Evolutionary conservation across 2,329 filamentous ascomycete genomes (phyloP).

Genomic region (Colletotrichum noveboracense): DNA sequence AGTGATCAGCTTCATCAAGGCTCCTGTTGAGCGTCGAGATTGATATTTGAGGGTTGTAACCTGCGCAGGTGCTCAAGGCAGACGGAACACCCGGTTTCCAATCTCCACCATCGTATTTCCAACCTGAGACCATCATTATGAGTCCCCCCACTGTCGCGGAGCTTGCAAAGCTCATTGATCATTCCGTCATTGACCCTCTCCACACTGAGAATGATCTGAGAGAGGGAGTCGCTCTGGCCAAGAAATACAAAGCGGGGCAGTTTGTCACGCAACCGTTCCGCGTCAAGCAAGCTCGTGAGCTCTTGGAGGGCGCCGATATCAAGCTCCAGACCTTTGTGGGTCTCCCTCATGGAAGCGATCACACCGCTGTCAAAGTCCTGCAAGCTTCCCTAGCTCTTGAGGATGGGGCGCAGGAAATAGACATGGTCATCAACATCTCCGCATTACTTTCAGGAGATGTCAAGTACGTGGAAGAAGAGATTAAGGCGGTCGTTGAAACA

Average conservation of each 20-base stretch:
- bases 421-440: conserved; percentile 67
- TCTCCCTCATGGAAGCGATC: conserved; percentile 65
- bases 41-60: background rate
- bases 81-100: background rate
- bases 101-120: background rate
- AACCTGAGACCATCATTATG: background rate
- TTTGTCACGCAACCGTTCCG: conserved; percentile 63
- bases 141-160: conserved; percentile 38
- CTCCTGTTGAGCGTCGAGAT: background rate
- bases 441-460: conserved; percentile 63
- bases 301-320: conserved; percentile 54
- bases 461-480: conserved; percentile 60
- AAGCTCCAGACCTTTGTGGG: conserved; percentile 62
- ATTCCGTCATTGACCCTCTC: conserved; percentile 66
- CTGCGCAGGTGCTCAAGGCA: background rate
- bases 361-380: conserved; percentile 55
- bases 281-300: conserved; percentile 49
- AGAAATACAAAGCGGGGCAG: conserved; percentile 57
- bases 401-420: conserved; percentile 58
- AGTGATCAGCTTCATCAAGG: background rate
- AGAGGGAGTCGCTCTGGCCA: conserved; percentile 52
- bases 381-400: conserved; percentile 54
- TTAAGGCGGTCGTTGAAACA: conserved; percentile 52
- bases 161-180: conserved; percentile 62
- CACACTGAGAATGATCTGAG: conserved; percentile 61